These are phyloP conservation scores for Rachicladosporium sp. DNA, from an alignment of 2,329 filamentous ascomycete genomes.

Conservation along the genomic window DNA sequence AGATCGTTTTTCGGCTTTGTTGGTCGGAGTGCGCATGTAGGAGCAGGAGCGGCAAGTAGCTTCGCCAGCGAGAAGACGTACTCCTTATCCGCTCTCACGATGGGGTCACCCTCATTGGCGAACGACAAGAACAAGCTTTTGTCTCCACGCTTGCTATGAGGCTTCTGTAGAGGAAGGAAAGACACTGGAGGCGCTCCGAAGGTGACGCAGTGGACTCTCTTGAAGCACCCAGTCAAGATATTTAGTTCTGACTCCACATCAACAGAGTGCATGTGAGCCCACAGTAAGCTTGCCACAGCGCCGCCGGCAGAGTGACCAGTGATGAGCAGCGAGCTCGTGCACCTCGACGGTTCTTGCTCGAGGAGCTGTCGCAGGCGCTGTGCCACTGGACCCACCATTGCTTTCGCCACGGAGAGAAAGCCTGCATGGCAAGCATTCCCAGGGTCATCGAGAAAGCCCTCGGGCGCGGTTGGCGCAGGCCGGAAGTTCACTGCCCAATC, in stretches of 20 bases:
- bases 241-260: conserved; percentile 57
- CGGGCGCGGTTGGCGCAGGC: conserved; percentile 51
- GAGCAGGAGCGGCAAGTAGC: conserved; percentile 48
- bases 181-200: conserved; percentile 76
- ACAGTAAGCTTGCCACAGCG: conserved; percentile 68
- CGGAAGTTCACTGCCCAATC: conserved; percentile 82
- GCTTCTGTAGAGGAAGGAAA: conserved; percentile 54
- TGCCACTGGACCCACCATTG: conserved; percentile 64
- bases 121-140: conserved; percentile 70
- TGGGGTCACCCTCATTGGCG: conserved; percentile 77
- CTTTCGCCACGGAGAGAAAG: conserved; percentile 62
- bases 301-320: conserved; percentile 82
- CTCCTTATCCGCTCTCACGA: conserved; percentile 61
- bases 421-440: conserved; percentile 71
- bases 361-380: conserved; percentile 56
- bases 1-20: neutral
- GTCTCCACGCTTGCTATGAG: conserved; percentile 29
- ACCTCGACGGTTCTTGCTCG: conserved; percentile 56
- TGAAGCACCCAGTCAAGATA: conserved; percentile 56
- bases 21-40: neutral
- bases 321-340: conserved; percentile 59
- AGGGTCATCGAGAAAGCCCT: conserved; percentile 62
- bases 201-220: conserved; percentile 69
- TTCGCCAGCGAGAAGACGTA: conserved; percentile 64
- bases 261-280: conserved; percentile 63